Conservation (phyloP, 2,329 filamentous ascomycete species). For the Penicillium freii region DNA sequence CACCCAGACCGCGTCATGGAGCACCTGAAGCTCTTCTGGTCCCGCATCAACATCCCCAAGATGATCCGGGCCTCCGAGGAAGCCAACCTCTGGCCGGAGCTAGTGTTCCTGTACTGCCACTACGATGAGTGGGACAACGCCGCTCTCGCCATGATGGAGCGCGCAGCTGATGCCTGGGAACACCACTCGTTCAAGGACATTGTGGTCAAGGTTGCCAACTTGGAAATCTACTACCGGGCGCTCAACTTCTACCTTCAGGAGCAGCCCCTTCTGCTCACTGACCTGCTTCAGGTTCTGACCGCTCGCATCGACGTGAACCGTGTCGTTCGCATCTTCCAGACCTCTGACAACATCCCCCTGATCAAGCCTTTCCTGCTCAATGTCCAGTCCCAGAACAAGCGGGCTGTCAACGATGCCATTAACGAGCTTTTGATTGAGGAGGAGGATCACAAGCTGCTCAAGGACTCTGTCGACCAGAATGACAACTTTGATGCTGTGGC, state of each 20-base stretch:
- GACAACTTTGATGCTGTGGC: slow-evolving; percentile 98
- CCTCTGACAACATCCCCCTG: slow-evolving; percentile 94
- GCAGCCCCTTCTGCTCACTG: slow-evolving; percentile 92
- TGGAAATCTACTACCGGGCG: slow-evolving; percentile 98
- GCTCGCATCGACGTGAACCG: slow-evolving; percentile 95
- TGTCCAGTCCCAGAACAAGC: slow-evolving; percentile 96
- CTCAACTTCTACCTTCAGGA: slow-evolving; percentile 97
- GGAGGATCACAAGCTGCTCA: slow-evolving; percentile 97
- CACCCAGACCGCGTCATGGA: slow-evolving; percentile 97
- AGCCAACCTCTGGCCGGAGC: slow-evolving; percentile 92
- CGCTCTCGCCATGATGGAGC: slow-evolving; percentile 95
- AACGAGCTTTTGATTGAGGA: slow-evolving; percentile 98
- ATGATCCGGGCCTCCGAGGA: slow-evolving; percentile 92
- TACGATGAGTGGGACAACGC: slow-evolving; percentile 99
- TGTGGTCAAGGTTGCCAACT: slow-evolving; percentile 92
- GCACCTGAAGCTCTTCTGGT: slow-evolving; percentile 98
- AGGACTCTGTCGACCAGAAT: slow-evolving; percentile 96
- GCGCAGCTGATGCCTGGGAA: slow-evolving; percentile 95
- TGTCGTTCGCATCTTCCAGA: slow-evolving; percentile 98
- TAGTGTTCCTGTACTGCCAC: slow-evolving; percentile 97
- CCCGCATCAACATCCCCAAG: slow-evolving; percentile 95
- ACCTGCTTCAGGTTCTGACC: slow-evolving; percentile 88
- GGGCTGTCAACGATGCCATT: slow-evolving; percentile 94
- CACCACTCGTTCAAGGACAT: slow-evolving; percentile 99
- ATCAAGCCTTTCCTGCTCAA: slow-evolving; percentile 99